Evolutionary conservation across 805 yeast species (phyloP), one percentile per base, ranked within the genome.

Genomic region (Yarrowia keelungensis): DNA sequence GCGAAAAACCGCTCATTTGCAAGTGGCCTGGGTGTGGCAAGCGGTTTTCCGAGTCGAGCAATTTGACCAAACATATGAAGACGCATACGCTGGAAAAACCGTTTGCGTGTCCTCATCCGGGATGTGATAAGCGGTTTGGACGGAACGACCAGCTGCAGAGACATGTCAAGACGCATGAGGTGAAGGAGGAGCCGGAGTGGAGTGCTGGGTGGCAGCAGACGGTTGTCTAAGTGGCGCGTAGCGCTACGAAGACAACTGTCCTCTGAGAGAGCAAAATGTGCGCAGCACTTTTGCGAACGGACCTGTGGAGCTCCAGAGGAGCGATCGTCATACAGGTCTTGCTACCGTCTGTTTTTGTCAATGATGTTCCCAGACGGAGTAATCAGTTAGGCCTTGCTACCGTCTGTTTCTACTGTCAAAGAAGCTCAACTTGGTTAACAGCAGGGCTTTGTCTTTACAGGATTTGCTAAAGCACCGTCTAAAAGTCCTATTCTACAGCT

Each of bases 61-160:
- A 94, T 76, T 81, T 94, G 73, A 88, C 90, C 22, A 94, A 94
- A 74, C 99, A 94, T 77, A 84, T 91, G 87, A 89, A 85, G 75
- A 89, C 87, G 1, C 99, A 94, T 59, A 65, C 69, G 15, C 56
- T 59, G 49, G 67, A 64, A 41, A 56, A 66, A 15, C 67, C 67
- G 39, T 62, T 89, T 75, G 81, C 84, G 41, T 93, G 98, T 80
- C 87, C 86, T 26, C 67, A 62, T 62, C 67, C 56, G 2, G 79
- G 84, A 8, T 93, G 98, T 78, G 85, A 86, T 19, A 85, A 91
- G 71, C 82, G 86, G 39, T 93, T 94, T 77, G 91, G 97, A 68
- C 84, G 97, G 74, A 91, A 93, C 78, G 98, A 98, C 15, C 92
- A 93, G 78, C 82, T 92, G 72, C 94, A 94, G 39, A 96, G 97